phyloP scores from a whole-genome alignment of 129 eudicot species.

The Centaurea solstitialis region DNA sequence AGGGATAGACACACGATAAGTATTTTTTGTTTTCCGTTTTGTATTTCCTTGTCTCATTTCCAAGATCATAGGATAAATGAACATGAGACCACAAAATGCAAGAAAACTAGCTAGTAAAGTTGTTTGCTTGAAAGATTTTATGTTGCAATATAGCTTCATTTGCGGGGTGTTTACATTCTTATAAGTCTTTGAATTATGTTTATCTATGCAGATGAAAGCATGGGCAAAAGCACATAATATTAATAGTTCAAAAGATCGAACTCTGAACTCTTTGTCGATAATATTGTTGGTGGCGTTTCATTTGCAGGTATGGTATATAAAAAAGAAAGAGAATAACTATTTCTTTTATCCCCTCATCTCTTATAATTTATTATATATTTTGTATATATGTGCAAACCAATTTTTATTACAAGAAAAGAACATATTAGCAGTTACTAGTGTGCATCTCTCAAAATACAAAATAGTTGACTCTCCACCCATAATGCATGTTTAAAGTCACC shows the following conservation, averaged over 20 bases:
- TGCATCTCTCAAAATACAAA: not conserved
- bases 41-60: not conserved
- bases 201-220: constrained; percentile 59
- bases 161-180: not conserved
- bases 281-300: constrained; percentile 39
- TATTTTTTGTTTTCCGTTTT: not conserved
- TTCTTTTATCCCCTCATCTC: not conserved
- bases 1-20: no score
- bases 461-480: not conserved
- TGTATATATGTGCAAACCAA: not conserved
- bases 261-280: constrained; percentile 35
- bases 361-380: not conserved
- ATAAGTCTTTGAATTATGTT: not conserved
- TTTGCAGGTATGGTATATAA: constrained; percentile 25
- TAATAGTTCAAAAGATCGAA: constrained; percentile 59
- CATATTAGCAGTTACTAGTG: not conserved
- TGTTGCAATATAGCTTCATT: not conserved
- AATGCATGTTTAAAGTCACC: not conserved
- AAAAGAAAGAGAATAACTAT: not conserved
- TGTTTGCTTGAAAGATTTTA: not conserved
- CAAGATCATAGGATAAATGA: not conserved
- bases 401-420: not conserved
- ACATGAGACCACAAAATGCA: not conserved
- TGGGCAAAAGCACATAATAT: constrained; percentile 76
- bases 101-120: not conserved